A percentile compares a stretch with the other conserved stretches of the same genome.
Conservation (phyloP, 2,329 filamentous ascomycete genomes). For the Ophiostoma himal-ulmi region DNA sequence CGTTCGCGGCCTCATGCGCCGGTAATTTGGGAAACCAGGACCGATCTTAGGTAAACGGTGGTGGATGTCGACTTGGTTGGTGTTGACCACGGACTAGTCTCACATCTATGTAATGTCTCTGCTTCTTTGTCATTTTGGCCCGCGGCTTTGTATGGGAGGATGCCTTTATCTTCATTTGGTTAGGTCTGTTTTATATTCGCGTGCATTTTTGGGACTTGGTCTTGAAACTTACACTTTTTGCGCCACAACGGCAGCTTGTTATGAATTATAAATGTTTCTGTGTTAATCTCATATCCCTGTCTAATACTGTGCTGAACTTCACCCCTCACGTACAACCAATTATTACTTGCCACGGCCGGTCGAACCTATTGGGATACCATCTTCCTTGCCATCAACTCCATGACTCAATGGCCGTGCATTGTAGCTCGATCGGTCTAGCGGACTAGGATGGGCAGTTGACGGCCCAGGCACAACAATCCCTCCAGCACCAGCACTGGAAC, state of each 20-base stretch:
- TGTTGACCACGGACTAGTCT: background rate
- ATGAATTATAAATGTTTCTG: background rate
- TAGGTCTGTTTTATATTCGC: background rate
- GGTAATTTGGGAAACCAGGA: background rate
- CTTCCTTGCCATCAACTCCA: background rate
- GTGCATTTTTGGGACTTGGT: background rate
- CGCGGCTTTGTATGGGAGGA: background rate
- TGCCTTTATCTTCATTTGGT: background rate
- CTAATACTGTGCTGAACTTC: background rate
- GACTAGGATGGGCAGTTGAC: slow-evolving; percentile 32
- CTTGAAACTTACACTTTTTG: background rate
- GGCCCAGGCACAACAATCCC: background rate
- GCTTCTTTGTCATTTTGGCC: background rate
- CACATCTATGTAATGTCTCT: background rate
- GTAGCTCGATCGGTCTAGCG: slow-evolving; percentile 35
- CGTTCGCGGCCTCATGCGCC: slow-evolving; percentile 7
- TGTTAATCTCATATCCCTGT: background rate
- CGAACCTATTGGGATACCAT: background rate
- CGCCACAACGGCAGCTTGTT: background rate
- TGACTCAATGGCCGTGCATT: slow-evolving; percentile 25
- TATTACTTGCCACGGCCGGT: background rate
- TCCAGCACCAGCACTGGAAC: background rate
- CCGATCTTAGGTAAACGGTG: background rate
- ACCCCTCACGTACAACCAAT: background rate
- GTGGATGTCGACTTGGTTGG: background rate